A percentile compares a stretch with the other conserved stretches of the same genome.
Conservation (phyloP, 768 basidiomycete genomes). For the Amanita jacksonii region DNA sequence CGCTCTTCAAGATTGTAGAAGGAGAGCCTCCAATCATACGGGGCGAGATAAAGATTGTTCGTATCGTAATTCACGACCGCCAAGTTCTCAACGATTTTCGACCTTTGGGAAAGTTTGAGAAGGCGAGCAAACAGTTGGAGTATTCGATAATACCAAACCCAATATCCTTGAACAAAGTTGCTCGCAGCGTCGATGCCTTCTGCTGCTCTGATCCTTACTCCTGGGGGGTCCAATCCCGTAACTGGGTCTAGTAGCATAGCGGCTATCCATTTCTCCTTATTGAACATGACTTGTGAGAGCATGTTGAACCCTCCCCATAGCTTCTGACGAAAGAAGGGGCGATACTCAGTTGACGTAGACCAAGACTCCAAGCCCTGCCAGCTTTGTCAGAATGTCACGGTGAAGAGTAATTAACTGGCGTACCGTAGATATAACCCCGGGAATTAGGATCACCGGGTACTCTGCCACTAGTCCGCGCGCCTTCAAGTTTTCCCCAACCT, state of each 20-base stretch:
- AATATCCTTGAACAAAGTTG: conserved; percentile 83
- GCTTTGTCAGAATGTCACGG: neutral
- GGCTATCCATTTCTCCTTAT: conserved; percentile 82
- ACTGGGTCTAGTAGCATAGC: conserved; percentile 86
- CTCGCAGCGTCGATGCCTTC: conserved; percentile 90
- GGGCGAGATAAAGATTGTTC: conserved; percentile 74
- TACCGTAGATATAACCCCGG: conserved; percentile 85
- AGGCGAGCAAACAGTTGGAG: neutral
- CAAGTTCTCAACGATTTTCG: conserved; percentile 90
- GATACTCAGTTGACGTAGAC: conserved; percentile 80
- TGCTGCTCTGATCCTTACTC: conserved; percentile 80
- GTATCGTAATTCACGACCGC: conserved; percentile 91
- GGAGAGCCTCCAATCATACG: conserved; percentile 88
- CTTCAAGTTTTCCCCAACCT: conserved; percentile 61
- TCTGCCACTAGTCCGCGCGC: conserved; percentile 56
- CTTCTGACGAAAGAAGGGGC: conserved; percentile 88
- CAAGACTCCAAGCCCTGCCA: conserved; percentile 80
- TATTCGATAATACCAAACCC: conserved; percentile 63
- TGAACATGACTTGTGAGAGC: conserved; percentile 75
- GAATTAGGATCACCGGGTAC: conserved; percentile 78
- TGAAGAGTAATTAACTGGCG: conserved; percentile 14
- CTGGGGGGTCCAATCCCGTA: conserved; percentile 84
- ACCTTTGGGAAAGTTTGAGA: conserved; percentile 32
- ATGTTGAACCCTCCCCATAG: conserved; percentile 73
- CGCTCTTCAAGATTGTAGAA: conserved; percentile 88